A percentile compares a stretch with the other conserved stretches of the same genome.
These are phyloP conservation scores for Diplodia sapinea DNA, from an alignment of 2,329 filamentous ascomycete genomes.

Conservation along the genomic window DNA sequence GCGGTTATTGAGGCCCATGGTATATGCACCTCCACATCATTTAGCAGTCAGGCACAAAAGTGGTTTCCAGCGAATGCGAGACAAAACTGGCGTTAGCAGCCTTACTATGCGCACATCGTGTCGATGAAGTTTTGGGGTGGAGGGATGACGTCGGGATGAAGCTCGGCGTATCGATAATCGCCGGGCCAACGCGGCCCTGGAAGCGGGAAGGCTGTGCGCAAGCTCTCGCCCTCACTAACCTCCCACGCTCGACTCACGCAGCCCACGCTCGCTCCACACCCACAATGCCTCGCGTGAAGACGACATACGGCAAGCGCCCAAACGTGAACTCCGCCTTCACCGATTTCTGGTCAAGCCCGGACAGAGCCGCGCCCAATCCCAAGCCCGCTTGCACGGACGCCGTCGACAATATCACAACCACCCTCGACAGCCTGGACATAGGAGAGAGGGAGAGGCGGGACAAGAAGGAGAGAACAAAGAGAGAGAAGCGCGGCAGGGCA, in stretches of 20 bases:
- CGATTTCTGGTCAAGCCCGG: slow-evolving; percentile 26
- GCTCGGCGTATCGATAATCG: slow-evolving; percentile 10
- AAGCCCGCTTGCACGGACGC: neutral
- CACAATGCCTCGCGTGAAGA: slow-evolving; percentile 20
- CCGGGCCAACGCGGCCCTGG: slow-evolving; percentile 9
- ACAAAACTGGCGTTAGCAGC: too few species aligned
- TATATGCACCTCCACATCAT: neutral
- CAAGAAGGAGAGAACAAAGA: neutral
- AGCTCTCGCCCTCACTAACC: neutral
- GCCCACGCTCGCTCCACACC: neutral
- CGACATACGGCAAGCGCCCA: slow-evolving; percentile 24
- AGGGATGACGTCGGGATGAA: neutral
- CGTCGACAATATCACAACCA: neutral
- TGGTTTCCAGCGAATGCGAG: neutral
- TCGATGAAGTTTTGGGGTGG: too few species aligned
- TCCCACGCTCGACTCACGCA: neutral
- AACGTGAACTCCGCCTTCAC: slow-evolving; percentile 16
- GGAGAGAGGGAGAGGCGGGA: neutral
- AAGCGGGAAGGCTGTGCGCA: slow-evolving; percentile 4
- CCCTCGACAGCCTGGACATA: neutral
- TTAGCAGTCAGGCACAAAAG: neutral
- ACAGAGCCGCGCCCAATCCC: neutral
- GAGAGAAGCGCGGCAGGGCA: slow-evolving; percentile 10
- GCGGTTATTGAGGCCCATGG: neutral
- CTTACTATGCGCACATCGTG: too few species aligned